phyloP scores from a whole-genome alignment of 805 yeast genomes.

The Cyberlindnera subsufficiens region DNA sequence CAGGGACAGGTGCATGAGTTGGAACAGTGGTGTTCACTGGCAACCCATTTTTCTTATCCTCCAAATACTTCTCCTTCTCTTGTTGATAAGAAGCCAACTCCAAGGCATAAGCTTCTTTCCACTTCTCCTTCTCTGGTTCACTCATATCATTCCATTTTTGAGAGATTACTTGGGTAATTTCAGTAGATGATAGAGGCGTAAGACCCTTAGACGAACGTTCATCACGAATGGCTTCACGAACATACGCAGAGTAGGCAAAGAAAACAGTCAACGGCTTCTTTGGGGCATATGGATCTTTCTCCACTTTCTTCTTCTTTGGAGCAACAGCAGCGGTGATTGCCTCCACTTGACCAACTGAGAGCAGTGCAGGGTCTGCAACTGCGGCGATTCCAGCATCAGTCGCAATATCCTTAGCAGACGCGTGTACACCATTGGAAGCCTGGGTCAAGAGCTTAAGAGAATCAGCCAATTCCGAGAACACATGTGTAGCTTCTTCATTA shows the following conservation, averaged over 20 bases:
- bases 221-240: conserved; percentile 63
- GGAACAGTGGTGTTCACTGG: conserved; percentile 21
- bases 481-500: conserved; percentile 39
- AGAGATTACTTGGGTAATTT: conserved; percentile 73
- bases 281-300: conserved; percentile 91
- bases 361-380: conserved; percentile 9
- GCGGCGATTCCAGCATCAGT: conserved; percentile 6
- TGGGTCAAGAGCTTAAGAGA: conserved; percentile 34
- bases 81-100: conserved; percentile 40
- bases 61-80: conserved; percentile 40
- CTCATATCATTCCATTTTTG: conserved; percentile 71
- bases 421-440: conserved; percentile 28
- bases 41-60: conserved; percentile 36
- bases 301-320: conserved; percentile 38
- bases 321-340: conserved; percentile 2
- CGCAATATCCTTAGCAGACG: conserved; percentile 17
- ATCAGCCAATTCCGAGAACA: conserved; percentile 37
- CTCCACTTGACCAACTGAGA: conserved; percentile 5
- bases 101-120: conserved; percentile 53
- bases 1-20: conserved; percentile 35
- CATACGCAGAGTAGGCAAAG: conserved; percentile 70
- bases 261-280: conserved; percentile 89
- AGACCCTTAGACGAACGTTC: conserved; percentile 57
- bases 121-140: conserved; percentile 63
- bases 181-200: conserved; percentile 65